Conservation (phyloP, 2,329 filamentous ascomycete genomes). For the Exophiala oligosperma region DNA sequence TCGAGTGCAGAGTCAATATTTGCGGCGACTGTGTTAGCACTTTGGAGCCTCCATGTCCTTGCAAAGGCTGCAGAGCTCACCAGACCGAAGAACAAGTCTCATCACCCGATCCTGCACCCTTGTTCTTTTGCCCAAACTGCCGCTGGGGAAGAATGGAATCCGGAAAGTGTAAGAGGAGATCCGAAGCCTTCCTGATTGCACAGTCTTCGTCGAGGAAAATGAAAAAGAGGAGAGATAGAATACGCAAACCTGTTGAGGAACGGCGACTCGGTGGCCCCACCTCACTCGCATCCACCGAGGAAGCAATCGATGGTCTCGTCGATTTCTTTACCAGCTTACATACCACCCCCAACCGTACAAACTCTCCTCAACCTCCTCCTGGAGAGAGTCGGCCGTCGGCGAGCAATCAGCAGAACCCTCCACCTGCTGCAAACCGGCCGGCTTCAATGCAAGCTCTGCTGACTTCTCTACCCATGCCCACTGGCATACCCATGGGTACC, state of each 20-base stretch:
- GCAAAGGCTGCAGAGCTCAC: constrained; percentile 24
- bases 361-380: background rate
- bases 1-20: constrained; percentile 46
- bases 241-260: constrained; percentile 25
- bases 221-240: constrained; percentile 25
- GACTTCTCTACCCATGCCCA: background rate
- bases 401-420: background rate
- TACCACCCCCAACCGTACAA: background rate
- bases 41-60: constrained; percentile 26
- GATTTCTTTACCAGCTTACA: constrained; percentile 25
- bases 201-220: constrained; percentile 18
- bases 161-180: constrained; percentile 28
- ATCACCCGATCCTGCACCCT: constrained; percentile 2
- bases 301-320: constrained; percentile 25
- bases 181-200: constrained; percentile 22
- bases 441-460: background rate
- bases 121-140: constrained; percentile 31
- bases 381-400: background rate
- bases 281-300: constrained; percentile 3
- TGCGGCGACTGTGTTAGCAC: constrained; percentile 45
- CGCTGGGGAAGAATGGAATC: constrained; percentile 27
- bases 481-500: background rate
- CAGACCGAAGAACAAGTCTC: constrained; percentile 11
- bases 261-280: constrained; percentile 9
- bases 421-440: background rate